Conservation (phyloP, 2,329 filamentous ascomycete genomes). For the Plectosphaerella sp. region DNA sequence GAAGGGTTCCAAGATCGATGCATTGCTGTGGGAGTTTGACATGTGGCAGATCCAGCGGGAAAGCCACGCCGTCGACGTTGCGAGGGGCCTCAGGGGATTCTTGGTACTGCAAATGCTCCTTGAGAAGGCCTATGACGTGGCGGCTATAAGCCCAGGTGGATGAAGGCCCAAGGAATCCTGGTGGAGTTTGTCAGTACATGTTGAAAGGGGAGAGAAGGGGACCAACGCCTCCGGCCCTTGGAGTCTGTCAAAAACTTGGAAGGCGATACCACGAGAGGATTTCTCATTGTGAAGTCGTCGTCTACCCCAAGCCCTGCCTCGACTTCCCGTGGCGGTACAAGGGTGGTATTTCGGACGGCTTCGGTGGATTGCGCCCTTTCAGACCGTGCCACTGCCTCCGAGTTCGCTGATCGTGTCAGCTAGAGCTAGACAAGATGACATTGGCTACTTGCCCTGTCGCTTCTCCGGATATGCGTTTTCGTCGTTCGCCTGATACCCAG, state of each 20-base stretch:
- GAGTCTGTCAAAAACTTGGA: constrained; percentile 5
- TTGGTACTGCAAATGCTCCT: constrained; percentile 18
- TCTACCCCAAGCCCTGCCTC: not conserved
- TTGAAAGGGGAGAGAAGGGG: not conserved
- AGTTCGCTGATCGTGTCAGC: not conserved
- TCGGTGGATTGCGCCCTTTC: not conserved
- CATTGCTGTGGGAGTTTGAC: not conserved
- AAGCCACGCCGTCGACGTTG: constrained; percentile 3
- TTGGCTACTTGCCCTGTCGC: not conserved
- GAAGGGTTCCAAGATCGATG: constrained; percentile 15
- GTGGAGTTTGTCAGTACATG: not conserved
- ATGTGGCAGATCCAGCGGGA: constrained; percentile 1
- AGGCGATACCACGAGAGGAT: constrained; percentile 3
- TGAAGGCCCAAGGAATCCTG: constrained; percentile 7
- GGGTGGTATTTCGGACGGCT: not conserved
- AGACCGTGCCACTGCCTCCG: not conserved
- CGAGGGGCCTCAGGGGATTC: constrained; percentile 6
- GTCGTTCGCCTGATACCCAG: not conserved
- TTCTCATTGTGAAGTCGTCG: not conserved
- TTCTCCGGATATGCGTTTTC: not conserved
- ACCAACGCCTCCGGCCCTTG: constrained; percentile 3
- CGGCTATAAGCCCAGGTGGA: constrained; percentile 9
- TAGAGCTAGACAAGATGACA: not conserved
- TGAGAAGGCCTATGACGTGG: constrained; percentile 6
- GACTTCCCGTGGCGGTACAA: not conserved